Evolutionary conservation across 2,329 filamentous ascomycete genomes (phyloP).

Genomic region (Phaeosphaeria sp.): DNA sequence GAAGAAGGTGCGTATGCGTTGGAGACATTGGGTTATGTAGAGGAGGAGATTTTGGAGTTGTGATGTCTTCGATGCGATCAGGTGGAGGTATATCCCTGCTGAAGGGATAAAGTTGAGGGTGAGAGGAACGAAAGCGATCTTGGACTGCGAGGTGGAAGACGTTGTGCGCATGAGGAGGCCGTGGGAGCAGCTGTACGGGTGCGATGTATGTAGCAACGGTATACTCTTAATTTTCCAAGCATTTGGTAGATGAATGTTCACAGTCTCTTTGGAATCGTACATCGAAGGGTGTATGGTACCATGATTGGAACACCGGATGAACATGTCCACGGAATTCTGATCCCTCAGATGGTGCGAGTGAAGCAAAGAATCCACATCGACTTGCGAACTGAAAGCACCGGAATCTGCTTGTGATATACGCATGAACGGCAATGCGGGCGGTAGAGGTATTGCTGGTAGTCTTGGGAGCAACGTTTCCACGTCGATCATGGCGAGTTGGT

Average conservation of each 20-base stretch:
- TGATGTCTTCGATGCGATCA: constrained; percentile 85
- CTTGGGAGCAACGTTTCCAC: constrained; percentile 46
- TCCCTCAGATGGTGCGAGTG: constrained; percentile 63
- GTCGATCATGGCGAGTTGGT: constrained; percentile 51
- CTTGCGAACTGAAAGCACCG: constrained; percentile 49
- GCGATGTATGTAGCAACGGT: constrained; percentile 69
- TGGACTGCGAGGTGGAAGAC: constrained; percentile 27
- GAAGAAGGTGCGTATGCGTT: constrained; percentile 82
- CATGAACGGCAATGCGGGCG: constrained; percentile 44
- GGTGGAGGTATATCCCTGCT: constrained; percentile 78
- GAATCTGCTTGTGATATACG: constrained; percentile 35
- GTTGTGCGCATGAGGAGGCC: constrained; percentile 67
- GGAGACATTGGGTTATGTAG: constrained; percentile 81
- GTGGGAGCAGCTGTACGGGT: constrained; percentile 78
- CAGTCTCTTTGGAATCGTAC: constrained; percentile 84
- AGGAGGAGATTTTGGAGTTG: constrained; percentile 84
- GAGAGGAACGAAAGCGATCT: constrained; percentile 64
- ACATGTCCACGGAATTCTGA: constrained; percentile 77
- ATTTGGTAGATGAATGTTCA: constrained; percentile 64
- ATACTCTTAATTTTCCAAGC: constrained; percentile 53
- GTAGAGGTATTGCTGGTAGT: constrained; percentile 45
- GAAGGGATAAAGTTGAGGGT: constrained; percentile 84
- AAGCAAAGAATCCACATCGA: constrained; percentile 48
- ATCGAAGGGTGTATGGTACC: constrained; percentile 79
- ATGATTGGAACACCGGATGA: constrained; percentile 75